These are phyloP conservation scores for Bipolaris bicolor DNA, from an alignment of 2,329 filamentous ascomycete species.

Conservation along the genomic window DNA sequence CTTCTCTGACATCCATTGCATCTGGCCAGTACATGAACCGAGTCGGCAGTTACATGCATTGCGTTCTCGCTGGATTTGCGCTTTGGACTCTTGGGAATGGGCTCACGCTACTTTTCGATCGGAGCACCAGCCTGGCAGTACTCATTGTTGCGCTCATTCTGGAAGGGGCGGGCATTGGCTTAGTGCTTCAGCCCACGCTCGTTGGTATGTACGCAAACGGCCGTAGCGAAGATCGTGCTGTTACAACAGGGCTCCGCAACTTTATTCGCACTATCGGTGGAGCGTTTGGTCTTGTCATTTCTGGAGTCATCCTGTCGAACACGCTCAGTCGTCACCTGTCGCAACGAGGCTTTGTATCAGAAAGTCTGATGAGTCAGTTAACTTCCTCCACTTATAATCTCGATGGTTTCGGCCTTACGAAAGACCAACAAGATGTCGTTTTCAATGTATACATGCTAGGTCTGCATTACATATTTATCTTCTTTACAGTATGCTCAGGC, in stretches of 20 bases:
- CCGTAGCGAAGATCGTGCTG: conserved; percentile 62
- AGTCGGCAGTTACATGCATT: conserved; percentile 28
- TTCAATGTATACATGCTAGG: conserved; percentile 28
- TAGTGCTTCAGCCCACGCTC: conserved; percentile 60
- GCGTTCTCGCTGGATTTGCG: conserved; percentile 45
- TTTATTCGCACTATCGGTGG: conserved; percentile 67
- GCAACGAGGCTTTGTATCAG: conserved; percentile 16
- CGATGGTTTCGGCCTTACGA: conserved; percentile 16
- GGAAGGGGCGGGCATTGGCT: conserved; percentile 56
- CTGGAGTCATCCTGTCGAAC: conserved; percentile 26
- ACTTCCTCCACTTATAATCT: conserved; percentile 32
- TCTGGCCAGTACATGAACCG: conserved; percentile 28
- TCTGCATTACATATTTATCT: conserved; percentile 26
- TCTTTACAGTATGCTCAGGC: conserved; percentile 26
- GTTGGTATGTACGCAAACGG: conserved; percentile 61
- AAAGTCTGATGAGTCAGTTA: conserved; percentile 19
- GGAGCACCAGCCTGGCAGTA: conserved; percentile 51
- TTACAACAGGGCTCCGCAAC: conserved; percentile 67
- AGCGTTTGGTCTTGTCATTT: conserved; percentile 63
- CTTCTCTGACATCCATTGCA: conserved; percentile 23
- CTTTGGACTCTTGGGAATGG: conserved; percentile 61
- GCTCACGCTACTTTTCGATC: conserved; percentile 58
- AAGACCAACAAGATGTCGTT: conserved; percentile 14
- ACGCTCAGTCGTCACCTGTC: conserved; percentile 20
- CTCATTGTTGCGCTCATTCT: conserved; percentile 61